Evolutionary conservation across 495 filamentous ascomycete genomes (phyloP).

Genomic region (Podospora bellae-mahoneyi): DNA sequence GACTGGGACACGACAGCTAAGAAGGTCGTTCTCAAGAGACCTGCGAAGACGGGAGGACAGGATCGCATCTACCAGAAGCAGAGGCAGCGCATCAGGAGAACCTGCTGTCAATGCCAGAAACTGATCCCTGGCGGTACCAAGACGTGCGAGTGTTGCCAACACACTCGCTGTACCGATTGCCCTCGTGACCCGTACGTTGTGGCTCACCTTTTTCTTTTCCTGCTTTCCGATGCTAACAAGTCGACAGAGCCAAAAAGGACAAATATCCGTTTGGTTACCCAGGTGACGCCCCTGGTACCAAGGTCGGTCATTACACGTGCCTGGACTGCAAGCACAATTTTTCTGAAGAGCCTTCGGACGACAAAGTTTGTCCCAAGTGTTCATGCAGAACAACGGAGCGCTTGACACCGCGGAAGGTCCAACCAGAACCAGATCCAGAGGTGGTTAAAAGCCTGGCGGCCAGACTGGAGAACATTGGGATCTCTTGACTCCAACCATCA

Average conservation of each 20-base stretch:
- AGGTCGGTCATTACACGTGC: constrained; percentile 56
- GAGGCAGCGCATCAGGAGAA: constrained; percentile 67
- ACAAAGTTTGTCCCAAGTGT: constrained; percentile 58
- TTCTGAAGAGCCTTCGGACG: constrained; percentile 40
- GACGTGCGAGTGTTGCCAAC: constrained; percentile 65
- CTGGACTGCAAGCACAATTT: constrained; percentile 60
- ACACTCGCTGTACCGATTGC: constrained; percentile 78
- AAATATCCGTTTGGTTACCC: constrained; percentile 78
- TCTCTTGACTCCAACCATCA: constrained; percentile 27
- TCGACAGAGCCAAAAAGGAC: constrained; percentile 59
- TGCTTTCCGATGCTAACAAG: constrained; percentile 24
- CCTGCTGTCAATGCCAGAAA: constrained; percentile 71
- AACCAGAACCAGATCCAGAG: constrained; percentile 63
- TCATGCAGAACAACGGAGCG: constrained; percentile 54
- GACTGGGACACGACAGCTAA: constrained; percentile 44
- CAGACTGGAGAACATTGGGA: constrained; percentile 48
- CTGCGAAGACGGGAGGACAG: constrained; percentile 63
- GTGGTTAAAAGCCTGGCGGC: constrained; percentile 58
- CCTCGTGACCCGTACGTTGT: constrained; percentile 73
- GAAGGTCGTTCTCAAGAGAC: constrained; percentile 53
- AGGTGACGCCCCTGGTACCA: constrained; percentile 56
- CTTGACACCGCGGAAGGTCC: constrained; percentile 54
- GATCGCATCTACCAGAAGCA: constrained; percentile 65
- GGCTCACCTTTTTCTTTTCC: constrained; percentile 12
- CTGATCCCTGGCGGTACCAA: constrained; percentile 50